Base-by-base conservation (phyloP, 805 yeast species). In the Candida patagonica region DNA sequence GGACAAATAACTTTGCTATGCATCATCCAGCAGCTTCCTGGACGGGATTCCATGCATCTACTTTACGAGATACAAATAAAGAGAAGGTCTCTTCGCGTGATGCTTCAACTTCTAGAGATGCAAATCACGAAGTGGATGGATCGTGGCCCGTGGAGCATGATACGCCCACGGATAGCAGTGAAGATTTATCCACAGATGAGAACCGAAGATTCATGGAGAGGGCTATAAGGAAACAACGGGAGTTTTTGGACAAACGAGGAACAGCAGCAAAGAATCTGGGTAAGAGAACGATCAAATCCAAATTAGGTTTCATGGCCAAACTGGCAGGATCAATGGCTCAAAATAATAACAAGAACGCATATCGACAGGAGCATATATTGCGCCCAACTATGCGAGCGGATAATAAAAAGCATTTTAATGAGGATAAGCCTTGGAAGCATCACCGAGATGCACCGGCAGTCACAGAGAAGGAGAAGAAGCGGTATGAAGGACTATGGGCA, bases 401-500 rank as follows among this genome's bases (percentile, higher is more conserved):
- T 44, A 65, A 60, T 23, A 58, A 62, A 42, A 53, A 65, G 13
- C 58, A 59, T 21, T 87, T 88, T 59, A 80, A 88, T 55, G 94
- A 81, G 52, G 84, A 82, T 44, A 86, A 87, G 59, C 97, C 97
- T 0, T 87, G 96, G 96, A 87, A 88, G 52, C 78, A 80, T 52
- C 96, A 86, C 59, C 66, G 66, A 23, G 82, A 76, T 44, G 66
- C 77, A 5, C 52, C 46, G 55, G 66, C 47, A 57, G 64, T 70
- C 26, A 57, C 65, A 2, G 68, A 61, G n/a, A 46, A 50, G 12
- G 97, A 92, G 56, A 70, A 84, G 43, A 87, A 87, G 55, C 62
- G 97, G 27, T 92, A 89, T 59, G 96, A 88, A 59, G 94, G 94
- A 20, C 73, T 92, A 12, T 92, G 95, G 95, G 94, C 81, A 0